Conservation (phyloP, 2,329 filamentous ascomycete genomes). For the Bertia moriformis region DNA sequence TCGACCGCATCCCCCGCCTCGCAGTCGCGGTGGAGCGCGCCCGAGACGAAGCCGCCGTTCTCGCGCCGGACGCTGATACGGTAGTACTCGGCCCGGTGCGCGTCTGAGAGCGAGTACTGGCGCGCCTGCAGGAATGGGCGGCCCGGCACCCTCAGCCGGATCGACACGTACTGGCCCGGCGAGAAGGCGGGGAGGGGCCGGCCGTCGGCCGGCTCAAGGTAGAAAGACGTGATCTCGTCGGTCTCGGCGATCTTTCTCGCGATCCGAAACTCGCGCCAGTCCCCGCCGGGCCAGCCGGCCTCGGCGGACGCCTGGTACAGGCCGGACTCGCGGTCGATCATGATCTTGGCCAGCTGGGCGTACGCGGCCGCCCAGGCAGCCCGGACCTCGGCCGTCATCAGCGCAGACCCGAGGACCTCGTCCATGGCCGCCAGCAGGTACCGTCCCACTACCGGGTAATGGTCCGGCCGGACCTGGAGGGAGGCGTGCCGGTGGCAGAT, state of each 20-base stretch:
- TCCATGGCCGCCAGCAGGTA: not conserved
- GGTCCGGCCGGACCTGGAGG: not conserved
- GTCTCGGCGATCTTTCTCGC: constrained; percentile 39
- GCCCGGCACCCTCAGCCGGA: constrained; percentile 45
- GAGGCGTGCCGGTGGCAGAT: not conserved
- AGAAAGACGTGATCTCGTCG: constrained; percentile 52
- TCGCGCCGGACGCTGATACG: constrained; percentile 64
- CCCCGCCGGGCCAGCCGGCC: constrained; percentile 4
- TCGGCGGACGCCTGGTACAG: not conserved
- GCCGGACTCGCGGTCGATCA: not conserved
- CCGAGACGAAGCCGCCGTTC: constrained; percentile 31
- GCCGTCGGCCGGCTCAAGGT: constrained; percentile 50
- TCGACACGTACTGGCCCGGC: constrained; percentile 61
- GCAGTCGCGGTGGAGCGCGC: constrained; percentile 31
- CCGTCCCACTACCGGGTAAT: not conserved
- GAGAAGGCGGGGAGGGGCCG: constrained; percentile 41
- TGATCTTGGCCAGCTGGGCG: not conserved
- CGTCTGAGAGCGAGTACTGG: constrained; percentile 63
- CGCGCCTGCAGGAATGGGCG: constrained; percentile 53
- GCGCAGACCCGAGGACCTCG: not conserved
- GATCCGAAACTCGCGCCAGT: constrained; percentile 39
- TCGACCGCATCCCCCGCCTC: constrained; percentile 35
- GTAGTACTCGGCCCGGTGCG: constrained; percentile 39
- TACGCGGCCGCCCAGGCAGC: not conserved
- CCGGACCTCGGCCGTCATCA: not conserved